Conservation (phyloP, 2,329 filamentous ascomycete species). For the Pseudogymnoascus sp. region DNA sequence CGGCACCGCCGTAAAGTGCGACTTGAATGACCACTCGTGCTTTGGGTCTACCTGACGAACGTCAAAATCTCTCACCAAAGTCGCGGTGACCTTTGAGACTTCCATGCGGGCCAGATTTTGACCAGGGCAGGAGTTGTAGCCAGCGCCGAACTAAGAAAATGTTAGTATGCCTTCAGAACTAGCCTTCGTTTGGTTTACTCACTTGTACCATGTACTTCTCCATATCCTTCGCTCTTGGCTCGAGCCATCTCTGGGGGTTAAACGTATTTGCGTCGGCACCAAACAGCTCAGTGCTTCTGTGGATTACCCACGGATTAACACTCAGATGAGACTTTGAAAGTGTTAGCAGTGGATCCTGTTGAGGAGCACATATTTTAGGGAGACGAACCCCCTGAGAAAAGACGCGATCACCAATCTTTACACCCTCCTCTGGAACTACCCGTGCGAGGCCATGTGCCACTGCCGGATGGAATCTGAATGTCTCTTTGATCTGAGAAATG, state of each 20-base stretch:
- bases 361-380: conserved; percentile 10
- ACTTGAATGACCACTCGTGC: conserved; percentile 26
- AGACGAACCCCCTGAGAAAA: conserved; percentile 27
- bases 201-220: conserved; percentile 20
- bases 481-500: conserved; percentile 26
- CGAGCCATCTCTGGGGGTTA: conserved; percentile 30
- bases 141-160: conserved; percentile 27
- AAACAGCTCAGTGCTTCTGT: conserved; percentile 25
- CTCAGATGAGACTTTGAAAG: background rate
- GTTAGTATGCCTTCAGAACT: background rate
- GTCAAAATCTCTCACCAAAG: conserved; percentile 28
- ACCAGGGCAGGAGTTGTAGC: conserved; percentile 31
- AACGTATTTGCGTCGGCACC: conserved; percentile 27
- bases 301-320: conserved; percentile 30
- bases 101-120: conserved; percentile 30
- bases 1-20: conserved; percentile 27
- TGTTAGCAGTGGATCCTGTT: background rate
- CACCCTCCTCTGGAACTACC: conserved; percentile 21
- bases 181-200: background rate
- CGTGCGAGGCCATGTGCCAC: conserved; percentile 23
- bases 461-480: conserved; percentile 28
- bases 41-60: conserved; percentile 23
- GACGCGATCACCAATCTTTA: conserved; percentile 25
- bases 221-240: conserved; percentile 17
- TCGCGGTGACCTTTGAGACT: conserved; percentile 28